These are phyloP conservation scores for Aspergillus oerlinghausenensis DNA, from an alignment of 2,329 filamentous ascomycete species.

Conservation along the genomic window DNA sequence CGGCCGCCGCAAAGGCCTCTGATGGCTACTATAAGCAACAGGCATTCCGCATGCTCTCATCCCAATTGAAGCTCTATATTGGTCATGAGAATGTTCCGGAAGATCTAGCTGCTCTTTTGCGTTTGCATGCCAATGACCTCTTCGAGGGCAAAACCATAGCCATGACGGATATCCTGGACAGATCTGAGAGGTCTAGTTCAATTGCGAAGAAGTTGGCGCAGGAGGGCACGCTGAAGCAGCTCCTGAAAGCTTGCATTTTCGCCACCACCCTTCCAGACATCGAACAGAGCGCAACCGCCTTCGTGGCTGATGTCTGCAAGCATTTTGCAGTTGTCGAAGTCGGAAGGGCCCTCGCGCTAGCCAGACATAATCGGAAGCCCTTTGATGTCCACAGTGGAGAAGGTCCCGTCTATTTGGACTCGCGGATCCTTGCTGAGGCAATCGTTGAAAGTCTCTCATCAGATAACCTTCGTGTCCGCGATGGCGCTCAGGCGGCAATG, in stretches of 20 bases:
- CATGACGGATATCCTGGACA: conserved; percentile 63
- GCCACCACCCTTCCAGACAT: conserved; percentile 79
- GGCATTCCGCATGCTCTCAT: conserved; percentile 78
- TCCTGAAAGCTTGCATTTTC: conserved; percentile 85
- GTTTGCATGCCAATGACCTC: conserved; percentile 85
- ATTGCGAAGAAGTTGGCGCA: conserved; percentile 82
- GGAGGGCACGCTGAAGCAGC: conserved; percentile 74
- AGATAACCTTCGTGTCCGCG: conserved; percentile 72
- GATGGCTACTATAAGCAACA: conserved; percentile 91
- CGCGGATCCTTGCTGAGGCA: conserved; percentile 79
- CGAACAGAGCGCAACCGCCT: conserved; percentile 66
- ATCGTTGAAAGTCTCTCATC: conserved; percentile 87
- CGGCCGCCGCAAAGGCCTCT: conserved; percentile 52
- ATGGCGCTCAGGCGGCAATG: conserved; percentile 75
- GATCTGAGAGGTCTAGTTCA: conserved; percentile 74
- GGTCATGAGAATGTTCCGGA: conserved; percentile 85
- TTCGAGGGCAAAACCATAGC: conserved; percentile 68
- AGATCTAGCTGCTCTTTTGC: conserved; percentile 76
- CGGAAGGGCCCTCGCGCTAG: conserved; percentile 73
- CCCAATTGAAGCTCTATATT: conserved; percentile 85
- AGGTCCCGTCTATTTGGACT: conserved; percentile 80
- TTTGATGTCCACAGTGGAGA: conserved; percentile 87
- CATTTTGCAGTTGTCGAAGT: conserved; percentile 91
- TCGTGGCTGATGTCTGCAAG: conserved; percentile 75
- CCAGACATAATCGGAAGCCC: conserved; percentile 69